A percentile compares a stretch with the other conserved stretches of the same genome.
phyloP scores from a whole-genome alignment of 352 stramenopile genomes.

The Thraustotheca clavata region DNA sequence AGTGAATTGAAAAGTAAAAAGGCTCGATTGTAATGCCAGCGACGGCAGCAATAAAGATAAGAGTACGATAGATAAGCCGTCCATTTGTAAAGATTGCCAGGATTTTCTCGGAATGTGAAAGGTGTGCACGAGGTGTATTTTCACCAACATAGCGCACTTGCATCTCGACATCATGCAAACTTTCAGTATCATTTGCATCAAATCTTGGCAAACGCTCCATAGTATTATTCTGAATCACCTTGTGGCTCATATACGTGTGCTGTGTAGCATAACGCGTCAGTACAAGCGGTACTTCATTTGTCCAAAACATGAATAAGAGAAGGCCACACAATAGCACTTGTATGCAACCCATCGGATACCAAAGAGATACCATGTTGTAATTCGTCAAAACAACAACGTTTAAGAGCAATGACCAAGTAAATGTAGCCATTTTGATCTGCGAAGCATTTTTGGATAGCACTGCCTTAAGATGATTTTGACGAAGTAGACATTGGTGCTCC shows the following conservation, averaged over 20 bases:
- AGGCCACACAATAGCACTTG: constrained; percentile 41
- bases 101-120: background rate
- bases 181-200: constrained; percentile 37
- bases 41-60: constrained; percentile 49
- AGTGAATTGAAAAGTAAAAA: constrained; percentile 67
- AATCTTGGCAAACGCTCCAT: constrained; percentile 28
- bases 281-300: constrained; percentile 54
- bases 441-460: constrained; percentile 35
- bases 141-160: constrained; percentile 37
- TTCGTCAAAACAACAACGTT: constrained; percentile 55
- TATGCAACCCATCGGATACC: constrained; percentile 35
- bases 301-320: constrained; percentile 48
- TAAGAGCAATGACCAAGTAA: constrained; percentile 39
- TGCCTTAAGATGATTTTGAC: constrained; percentile 28
- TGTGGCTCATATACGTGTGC: constrained; percentile 14
- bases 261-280: constrained; percentile 61
- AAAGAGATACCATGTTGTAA: constrained; percentile 28
- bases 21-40: constrained; percentile 58
- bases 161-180: constrained; percentile 54
- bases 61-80: constrained; percentile 46
- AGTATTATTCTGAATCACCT: constrained; percentile 33
- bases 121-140: background rate
- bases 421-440: constrained; percentile 43
- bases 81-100: constrained; percentile 33
- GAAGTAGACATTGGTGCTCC: constrained; percentile 47